Base-by-base conservation (phyloP, 1,139 yeast genomes). In the Candida sanyaensis region DNA sequence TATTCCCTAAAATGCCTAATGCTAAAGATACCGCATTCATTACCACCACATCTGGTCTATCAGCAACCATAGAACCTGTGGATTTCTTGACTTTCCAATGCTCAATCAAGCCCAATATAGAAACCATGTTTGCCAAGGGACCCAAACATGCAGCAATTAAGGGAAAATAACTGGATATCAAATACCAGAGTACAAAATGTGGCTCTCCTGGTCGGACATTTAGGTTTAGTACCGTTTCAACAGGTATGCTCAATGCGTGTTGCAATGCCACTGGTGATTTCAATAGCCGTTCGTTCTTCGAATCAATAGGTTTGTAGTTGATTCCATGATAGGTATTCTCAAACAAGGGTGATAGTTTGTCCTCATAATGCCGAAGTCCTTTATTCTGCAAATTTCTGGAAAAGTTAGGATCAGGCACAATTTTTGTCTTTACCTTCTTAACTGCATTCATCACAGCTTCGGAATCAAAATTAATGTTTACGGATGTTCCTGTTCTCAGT, bases 91-190 rank as follows among this genome's bases (percentile, higher is more conserved):
- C 48, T 50, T 87, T 69, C 96, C 96, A 88, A 45, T 78, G 75
- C 50, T 86, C 86, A 0, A 84, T 82, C n/a, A 87, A 72, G 1
- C 92, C 88, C 2, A 86, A 81, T 5, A 87, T 70, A 0, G 92
- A 84, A 38, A 84, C 76, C 75, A 87, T 77, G 56, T 88, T 88
- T 5, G 92, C 84, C 30, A 88, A 59, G 0, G 96, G 96, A 0
- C 95, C 95, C 37, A 85, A 58, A 55, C 92, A 86, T 1, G 95
- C 91, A 0, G 91, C 83, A 2, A 85, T 62, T 12, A 88, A 75
- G 0, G 96, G 96, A 56, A 88, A 77, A 56, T 82, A 82, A 4
- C 86, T 77, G 1, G 90, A 81, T 1, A 84, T 66, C 12, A 75
- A 58, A 57, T 81, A 84, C 91, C 92, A 86, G 30, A 77, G 41